These are phyloP conservation scores for Solioccasus polychromus DNA, from an alignment of 768 basidiomycete species.

Conservation along the genomic window DNA sequence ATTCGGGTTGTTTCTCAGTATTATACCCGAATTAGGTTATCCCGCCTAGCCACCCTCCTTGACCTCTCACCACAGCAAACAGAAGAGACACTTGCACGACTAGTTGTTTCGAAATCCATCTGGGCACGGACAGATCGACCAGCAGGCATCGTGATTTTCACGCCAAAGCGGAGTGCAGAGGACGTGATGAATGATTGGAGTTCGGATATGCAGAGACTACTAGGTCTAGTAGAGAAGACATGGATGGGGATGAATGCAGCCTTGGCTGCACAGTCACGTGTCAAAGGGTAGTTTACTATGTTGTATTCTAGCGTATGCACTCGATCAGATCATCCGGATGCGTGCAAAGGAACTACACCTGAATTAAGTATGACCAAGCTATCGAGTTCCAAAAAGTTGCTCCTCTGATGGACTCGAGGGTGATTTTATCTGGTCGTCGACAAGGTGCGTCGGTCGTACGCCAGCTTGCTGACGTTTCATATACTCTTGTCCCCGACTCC, in stretches of 20 bases:
- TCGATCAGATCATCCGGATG: not conserved
- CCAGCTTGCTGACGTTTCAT: slow-evolving; percentile 70
- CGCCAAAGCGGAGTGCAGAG: slow-evolving; percentile 76
- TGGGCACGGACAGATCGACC: slow-evolving; percentile 95
- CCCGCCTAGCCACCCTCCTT: slow-evolving; percentile 80
- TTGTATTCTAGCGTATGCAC: slow-evolving; percentile 16
- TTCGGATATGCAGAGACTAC: slow-evolving; percentile 89
- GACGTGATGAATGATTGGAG: slow-evolving; percentile 99
- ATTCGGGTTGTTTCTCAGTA: slow-evolving; percentile 92
- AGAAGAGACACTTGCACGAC: slow-evolving; percentile 82
- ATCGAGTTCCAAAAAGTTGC: slow-evolving; percentile 20
- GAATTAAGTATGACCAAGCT: slow-evolving; percentile 7
- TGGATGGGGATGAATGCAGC: slow-evolving; percentile 97
- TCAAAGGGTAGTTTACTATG: slow-evolving; percentile 37
- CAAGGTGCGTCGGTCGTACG: slow-evolving; percentile 62
- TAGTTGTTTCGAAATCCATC: slow-evolving; percentile 89
- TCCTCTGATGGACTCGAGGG: slow-evolving; percentile 22
- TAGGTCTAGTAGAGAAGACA: slow-evolving; percentile 94
- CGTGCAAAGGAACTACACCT: not conserved
- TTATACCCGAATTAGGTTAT: slow-evolving; percentile 88
- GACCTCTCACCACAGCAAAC: slow-evolving; percentile 81
- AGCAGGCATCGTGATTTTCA: slow-evolving; percentile 85
- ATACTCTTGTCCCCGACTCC: slow-evolving; percentile 76
- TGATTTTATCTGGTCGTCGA: slow-evolving; percentile 35
- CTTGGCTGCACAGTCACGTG: slow-evolving; percentile 74